These are phyloP conservation scores for Saturnispora gosingensis DNA, from an alignment of 805 yeast genomes.

Conservation along the genomic window DNA sequence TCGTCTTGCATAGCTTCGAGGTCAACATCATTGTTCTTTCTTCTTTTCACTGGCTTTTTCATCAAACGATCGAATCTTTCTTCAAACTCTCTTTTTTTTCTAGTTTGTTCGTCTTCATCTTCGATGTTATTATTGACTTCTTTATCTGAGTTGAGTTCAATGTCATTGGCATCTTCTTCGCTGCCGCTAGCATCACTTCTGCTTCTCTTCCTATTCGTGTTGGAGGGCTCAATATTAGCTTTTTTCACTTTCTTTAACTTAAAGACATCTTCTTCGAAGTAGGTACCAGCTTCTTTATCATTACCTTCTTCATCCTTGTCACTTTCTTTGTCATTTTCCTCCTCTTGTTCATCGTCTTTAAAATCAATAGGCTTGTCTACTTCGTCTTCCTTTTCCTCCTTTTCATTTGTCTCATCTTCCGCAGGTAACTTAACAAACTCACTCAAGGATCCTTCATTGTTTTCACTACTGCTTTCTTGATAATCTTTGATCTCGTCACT, in stretches of 20 bases:
- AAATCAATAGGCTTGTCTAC: not conserved
- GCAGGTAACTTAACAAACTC: conserved; percentile 5
- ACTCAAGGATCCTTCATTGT: not conserved
- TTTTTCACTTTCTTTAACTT: conserved; percentile 14
- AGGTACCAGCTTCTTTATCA: conserved; percentile 15
- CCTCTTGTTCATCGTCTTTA: conserved; percentile 3
- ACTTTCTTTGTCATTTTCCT: conserved; percentile 6
- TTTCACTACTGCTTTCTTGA: not conserved
- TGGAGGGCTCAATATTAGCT: not conserved
- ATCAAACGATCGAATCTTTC: conserved; percentile 71
- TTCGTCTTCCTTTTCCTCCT: not conserved
- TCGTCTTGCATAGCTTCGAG: conserved; percentile 94
- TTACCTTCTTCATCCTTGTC: conserved; percentile 8
- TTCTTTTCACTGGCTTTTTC: conserved; percentile 47
- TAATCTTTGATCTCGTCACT: not conserved
- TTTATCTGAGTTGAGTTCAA: conserved; percentile 2
- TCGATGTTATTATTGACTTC: conserved; percentile 8
- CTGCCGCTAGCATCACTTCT: not conserved
- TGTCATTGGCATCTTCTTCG: not conserved
- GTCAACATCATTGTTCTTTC: conserved; percentile 78
- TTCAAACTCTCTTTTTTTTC: conserved; percentile 70
- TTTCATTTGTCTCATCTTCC: not conserved
- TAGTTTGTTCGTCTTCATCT: conserved; percentile 26
- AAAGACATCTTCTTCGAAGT: conserved; percentile 15
- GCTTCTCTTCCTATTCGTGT: not conserved